Conservation (phyloP, 1,139 yeast species). For the Sugiyamaella neomexicana region DNA sequence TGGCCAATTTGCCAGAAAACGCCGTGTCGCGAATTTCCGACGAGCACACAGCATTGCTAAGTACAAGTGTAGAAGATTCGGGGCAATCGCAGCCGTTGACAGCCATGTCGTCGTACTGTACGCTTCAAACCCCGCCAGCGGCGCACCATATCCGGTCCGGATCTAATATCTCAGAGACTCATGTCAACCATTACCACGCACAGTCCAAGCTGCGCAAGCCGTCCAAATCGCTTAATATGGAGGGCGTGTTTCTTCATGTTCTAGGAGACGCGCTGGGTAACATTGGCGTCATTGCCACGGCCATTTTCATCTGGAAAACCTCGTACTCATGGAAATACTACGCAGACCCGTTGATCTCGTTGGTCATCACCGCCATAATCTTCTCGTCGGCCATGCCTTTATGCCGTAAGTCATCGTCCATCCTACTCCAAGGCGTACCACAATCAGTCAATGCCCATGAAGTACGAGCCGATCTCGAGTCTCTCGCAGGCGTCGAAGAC, state of each 20-base stretch:
- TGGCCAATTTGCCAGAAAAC: slow-evolving; percentile 28
- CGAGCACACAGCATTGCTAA: slow-evolving; percentile 44
- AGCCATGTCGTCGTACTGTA: slow-evolving; percentile 9
- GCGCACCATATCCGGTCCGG: slow-evolving; percentile 5
- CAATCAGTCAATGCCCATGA: slow-evolving; percentile 71
- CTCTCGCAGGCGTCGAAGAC: slow-evolving; percentile 70
- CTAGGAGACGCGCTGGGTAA: slow-evolving; percentile 96
- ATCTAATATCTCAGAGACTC: slow-evolving; percentile 29
- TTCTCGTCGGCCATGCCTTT: slow-evolving; percentile 90
- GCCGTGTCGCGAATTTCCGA: slow-evolving; percentile 17
- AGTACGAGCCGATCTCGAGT: slow-evolving; percentile 66
- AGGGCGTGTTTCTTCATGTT: slow-evolving; percentile 93
- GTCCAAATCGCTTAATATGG: slow-evolving; percentile 78
- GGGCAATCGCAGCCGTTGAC: not conserved
- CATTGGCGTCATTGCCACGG: slow-evolving; percentile 87
- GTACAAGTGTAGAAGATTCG: not conserved
- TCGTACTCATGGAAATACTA: slow-evolving; percentile 84
- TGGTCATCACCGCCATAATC: slow-evolving; percentile 82
- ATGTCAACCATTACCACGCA: slow-evolving; percentile 43
- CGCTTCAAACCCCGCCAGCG: not conserved
- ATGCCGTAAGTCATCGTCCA: slow-evolving; percentile 82
- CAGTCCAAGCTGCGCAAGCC: slow-evolving; percentile 33
- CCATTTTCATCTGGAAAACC: slow-evolving; percentile 91
- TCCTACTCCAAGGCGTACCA: slow-evolving; percentile 91
- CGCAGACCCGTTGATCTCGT: slow-evolving; percentile 82